phyloP scores from a whole-genome alignment of 345 rosid species.

The Anastatica hierochuntica region DNA sequence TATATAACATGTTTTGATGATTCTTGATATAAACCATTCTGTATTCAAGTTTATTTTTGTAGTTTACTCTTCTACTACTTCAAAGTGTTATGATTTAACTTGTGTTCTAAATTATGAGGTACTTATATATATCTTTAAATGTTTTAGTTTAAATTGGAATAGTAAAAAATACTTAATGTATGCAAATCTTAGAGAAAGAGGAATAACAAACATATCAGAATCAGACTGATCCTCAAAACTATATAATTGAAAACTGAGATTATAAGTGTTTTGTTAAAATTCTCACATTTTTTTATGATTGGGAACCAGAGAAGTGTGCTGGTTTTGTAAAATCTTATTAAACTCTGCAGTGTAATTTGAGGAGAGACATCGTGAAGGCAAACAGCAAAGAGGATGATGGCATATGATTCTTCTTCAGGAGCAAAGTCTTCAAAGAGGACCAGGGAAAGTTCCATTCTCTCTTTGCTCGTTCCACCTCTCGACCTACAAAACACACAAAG shows the following conservation, averaged over 20 bases:
- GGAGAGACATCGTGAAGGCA: conserved; percentile 2
- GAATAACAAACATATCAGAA: conserved; percentile 10
- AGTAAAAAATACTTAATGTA: too few species aligned
- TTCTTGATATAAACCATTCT: too few species aligned
- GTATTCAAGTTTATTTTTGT: too few species aligned
- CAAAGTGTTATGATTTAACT: too few species aligned
- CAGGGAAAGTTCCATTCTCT: conserved; percentile 94
- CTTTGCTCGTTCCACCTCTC: conserved; percentile 97
- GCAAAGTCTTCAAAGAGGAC: conserved; percentile 53
- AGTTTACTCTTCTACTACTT: too few species aligned
- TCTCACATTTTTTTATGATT: conserved; percentile 26
- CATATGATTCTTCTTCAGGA: conserved; percentile 6
- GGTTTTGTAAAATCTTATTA: conserved; percentile 29
- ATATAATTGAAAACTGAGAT: conserved; percentile 9
- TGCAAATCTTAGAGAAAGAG: too few species aligned
- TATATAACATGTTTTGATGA: too few species aligned
- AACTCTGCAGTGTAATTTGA: conserved; percentile 19
- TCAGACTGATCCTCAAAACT: conserved; percentile 21
- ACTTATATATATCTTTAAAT: too few species aligned
- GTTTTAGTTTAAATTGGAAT: too few species aligned
- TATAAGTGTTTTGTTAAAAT: conserved; percentile 9
- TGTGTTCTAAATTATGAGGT: too few species aligned
- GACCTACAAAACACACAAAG: conserved; percentile 33
- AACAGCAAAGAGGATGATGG: conserved; percentile 6
- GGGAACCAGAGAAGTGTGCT: conserved; percentile 16